A percentile compares a stretch with the other conserved stretches of the same genome.
Conservation (phyloP, 192 early-diverging fungal species). For the Neocallimastix lanati region DNA sequence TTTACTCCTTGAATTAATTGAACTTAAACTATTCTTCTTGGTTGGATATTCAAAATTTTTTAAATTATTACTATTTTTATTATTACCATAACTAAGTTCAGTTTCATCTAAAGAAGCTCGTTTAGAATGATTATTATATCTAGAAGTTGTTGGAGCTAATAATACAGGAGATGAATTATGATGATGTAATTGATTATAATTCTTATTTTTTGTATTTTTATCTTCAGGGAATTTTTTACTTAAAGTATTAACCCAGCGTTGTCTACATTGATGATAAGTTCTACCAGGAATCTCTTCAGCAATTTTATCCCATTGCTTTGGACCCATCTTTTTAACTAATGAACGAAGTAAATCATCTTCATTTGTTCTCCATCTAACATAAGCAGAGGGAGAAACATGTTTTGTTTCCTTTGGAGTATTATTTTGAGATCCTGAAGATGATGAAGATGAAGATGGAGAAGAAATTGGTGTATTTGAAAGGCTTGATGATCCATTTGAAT, state of each 20-base stretch:
- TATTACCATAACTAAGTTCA: background rate
- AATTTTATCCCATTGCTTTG: conserved; percentile 17
- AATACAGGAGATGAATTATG: background rate
- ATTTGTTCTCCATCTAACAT: conserved; percentile 13
- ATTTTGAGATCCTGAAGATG: background rate
- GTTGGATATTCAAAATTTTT: background rate
- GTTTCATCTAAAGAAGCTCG: background rate
- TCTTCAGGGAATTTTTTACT: background rate
- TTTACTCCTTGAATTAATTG: background rate
- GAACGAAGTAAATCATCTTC: conserved; percentile 15
- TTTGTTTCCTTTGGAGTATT: background rate
- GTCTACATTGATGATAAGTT: conserved; percentile 21
- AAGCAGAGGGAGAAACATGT: conserved; percentile 4
- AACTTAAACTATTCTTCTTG: background rate
- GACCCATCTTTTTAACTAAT: conserved; percentile 10
- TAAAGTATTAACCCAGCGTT: conserved; percentile 12
- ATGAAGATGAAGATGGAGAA: background rate
- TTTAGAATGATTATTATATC: background rate
- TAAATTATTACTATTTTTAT: background rate
- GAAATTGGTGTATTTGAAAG: background rate
- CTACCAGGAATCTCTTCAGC: conserved; percentile 12
- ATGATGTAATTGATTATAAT: background rate
- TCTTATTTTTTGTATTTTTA: background rate
- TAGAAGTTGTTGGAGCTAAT: background rate
- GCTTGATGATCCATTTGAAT: background rate